Percentiles rank a stretch among this genome's conserved stretches.
Evolutionary conservation across 176 grass and related monocot species (phyloP).

Genomic region (Triticum urartu): DNA sequence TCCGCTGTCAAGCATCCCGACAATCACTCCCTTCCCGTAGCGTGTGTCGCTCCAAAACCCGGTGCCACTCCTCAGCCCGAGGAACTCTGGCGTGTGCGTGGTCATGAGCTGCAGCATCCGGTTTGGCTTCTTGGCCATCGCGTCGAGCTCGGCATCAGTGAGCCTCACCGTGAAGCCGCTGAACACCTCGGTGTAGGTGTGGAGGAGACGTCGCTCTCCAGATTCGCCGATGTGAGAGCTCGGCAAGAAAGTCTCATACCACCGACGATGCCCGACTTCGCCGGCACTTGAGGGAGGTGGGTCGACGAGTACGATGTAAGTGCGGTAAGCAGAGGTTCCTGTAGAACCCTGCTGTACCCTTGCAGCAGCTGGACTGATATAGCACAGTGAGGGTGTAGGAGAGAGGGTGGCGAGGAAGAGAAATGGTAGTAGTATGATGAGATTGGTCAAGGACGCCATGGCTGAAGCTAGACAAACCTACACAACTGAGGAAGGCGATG

Average conservation of each 20-base stretch:
- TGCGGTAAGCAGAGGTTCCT: neutral
- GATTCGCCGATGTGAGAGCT: neutral
- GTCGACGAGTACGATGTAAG: conserved; percentile 21
- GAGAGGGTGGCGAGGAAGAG: neutral
- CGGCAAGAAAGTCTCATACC: conserved; percentile 45
- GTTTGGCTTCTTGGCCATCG: conserved; percentile 20
- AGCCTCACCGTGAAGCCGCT: conserved; percentile 45
- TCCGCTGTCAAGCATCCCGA: conserved; percentile 50
- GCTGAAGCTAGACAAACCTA: neutral
- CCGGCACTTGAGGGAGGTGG: neutral
- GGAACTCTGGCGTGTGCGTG: conserved; percentile 44
- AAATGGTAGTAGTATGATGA: neutral
- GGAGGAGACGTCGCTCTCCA: conserved; percentile 28
- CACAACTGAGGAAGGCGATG: neutral
- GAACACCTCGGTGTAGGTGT: conserved; percentile 40
- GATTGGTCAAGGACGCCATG: neutral
- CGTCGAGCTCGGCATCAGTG: conserved; percentile 17
- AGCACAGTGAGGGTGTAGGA: neutral
- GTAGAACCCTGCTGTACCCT: too few species aligned
- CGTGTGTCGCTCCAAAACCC: conserved; percentile 14
- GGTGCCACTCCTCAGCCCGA: neutral
- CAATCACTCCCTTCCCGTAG: conserved; percentile 38
- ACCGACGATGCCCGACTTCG: neutral
- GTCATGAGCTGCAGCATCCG: conserved; percentile 27
- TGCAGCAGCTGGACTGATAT: neutral